Base-by-base conservation (phyloP, 2,329 filamentous ascomycete species). In the Hypomyces rosellus region DNA sequence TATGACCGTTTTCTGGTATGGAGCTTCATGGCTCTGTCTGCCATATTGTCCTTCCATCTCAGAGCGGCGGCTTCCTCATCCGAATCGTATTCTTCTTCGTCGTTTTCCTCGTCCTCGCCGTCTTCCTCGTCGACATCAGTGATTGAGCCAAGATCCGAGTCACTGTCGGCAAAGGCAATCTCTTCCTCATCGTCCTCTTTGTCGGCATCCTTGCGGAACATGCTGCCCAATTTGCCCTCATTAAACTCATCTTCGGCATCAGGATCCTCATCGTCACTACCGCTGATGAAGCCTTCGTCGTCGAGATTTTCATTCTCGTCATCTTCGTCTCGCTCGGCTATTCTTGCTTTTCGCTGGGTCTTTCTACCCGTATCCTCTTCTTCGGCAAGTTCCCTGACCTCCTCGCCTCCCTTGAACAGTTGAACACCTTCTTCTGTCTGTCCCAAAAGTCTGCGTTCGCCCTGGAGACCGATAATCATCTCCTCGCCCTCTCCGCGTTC, bases 401-500 rank as follows among this genome's bases (percentile, higher is more conserved):
- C 73, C 49, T 85, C 77, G 22, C 90, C 89, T 34, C 85, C 86
- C 48, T 82, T 82, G 69, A 99, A 99, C 2, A 99, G 78, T 63
- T 89, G 85, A 9, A 99, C 82, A 37, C 90, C 90, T 44, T 86
- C 80, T 33, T 90, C 86, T 11, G 82, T 88, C 63, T 95, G 82
- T 52, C 92, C 93, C 1, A 97, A 80, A 11, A 96, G 71, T 58
- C 79, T 85, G 49, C 90, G 80, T 68, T 93, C 89, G 16, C 82
- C 83, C 63, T 99, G 93, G 4, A 99, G 75, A 20, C 85, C 86
- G 38, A 99, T 84, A 56, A 99, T 93, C 68, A 99, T 82, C 68
- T 96, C 90, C 66, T 99, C 93, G 38, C 93, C 93, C 48, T 97
- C 78, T n/a, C 93, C 93, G 42, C 89, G 82, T 59, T 96, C 88